Evolutionary conservation across 345 rosid genomes (phyloP), one percentile per base, ranked within the genome.

Genomic region (Citrus australasica): DNA sequence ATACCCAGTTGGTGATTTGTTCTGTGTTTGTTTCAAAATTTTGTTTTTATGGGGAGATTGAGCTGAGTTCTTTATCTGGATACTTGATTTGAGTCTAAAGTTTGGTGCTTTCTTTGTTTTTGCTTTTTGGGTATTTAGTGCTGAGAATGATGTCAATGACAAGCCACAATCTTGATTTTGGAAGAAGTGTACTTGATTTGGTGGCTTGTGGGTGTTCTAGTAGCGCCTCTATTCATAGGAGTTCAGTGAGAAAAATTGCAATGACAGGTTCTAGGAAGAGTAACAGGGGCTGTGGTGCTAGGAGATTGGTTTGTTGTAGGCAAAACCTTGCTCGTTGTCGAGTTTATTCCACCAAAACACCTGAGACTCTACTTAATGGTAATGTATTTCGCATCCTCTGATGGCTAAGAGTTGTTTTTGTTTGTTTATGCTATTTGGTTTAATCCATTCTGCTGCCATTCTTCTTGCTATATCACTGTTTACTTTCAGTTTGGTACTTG

Each of bases 71-170:
- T 42, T 37, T 62, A 77, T 71, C 85, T 81, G 86, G 85, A 78
- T 72, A 56, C 78, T 73, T 30, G 38, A 60, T 27, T 74, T 11
- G 73, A 63, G 65, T 58, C 25, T 67, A 58, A 69, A 48, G 33
- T 75, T 32, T 71, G 40, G 60, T 58, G 37, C 46, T 60, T 78
- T 82, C 73, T 38, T 38, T 9, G 0, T 46, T 46, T 46, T 73
- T 33, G 58, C 75, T 82, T 71, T 85, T 55, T 79, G 74, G 82
- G 79, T 86, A 65, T 76, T 64, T 86, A 65, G 72, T 64, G 73
- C 78, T 68, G 59, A 91, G 87, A 79, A 92, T 92, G 92, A 83
- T 91, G 91, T 88, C 92, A 80, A 40, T 90, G 85, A 83, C 95
- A 40, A 88, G 97, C 85, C 89, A 69, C 63, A 87, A 87, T 73